A percentile compares a stretch with the other conserved stretches of the same genome.
Conservation (phyloP, 371 early-diverging fungal species). For the Apophysomyces sp. region DNA sequence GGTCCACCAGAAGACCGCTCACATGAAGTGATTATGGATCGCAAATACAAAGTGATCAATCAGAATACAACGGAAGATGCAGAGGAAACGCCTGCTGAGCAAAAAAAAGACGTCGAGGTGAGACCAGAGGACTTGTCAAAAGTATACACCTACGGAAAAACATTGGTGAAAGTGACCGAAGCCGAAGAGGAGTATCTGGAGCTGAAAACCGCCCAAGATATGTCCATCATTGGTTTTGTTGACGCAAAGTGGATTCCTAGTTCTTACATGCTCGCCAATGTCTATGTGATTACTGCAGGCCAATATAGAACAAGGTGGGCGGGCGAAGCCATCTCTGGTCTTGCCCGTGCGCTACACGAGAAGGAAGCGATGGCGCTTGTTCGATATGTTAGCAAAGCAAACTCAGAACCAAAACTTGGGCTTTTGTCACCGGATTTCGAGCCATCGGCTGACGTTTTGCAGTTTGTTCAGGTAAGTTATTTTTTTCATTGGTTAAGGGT, state of each 20-base stretch:
- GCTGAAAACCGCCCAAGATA: slow-evolving; percentile 54
- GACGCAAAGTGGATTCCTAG: slow-evolving; percentile 52
- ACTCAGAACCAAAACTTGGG: slow-evolving; percentile 64
- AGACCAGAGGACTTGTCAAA: slow-evolving; percentile 53
- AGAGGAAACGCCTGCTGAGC: slow-evolving; percentile 7
- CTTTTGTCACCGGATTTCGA: slow-evolving; percentile 56
- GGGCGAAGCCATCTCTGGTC: slow-evolving; percentile 47
- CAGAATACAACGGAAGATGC: slow-evolving; percentile 22
- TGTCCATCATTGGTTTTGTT: slow-evolving; percentile 63
- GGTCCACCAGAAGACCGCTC: slow-evolving; percentile 19
- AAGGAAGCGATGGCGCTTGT: slow-evolving; percentile 55
- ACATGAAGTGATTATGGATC: slow-evolving; percentile 44
- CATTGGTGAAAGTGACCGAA: slow-evolving; percentile 56
- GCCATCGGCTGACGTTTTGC: slow-evolving; percentile 44
- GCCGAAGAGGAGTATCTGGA: slow-evolving; percentile 63
- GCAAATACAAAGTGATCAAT: slow-evolving; percentile 36
- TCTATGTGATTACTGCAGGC: slow-evolving; percentile 49
- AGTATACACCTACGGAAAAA: slow-evolving; percentile 72
- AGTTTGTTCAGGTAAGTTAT: slow-evolving; percentile 55
- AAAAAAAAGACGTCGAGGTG: slow-evolving; percentile 27
- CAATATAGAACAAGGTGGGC: slow-evolving; percentile 15
- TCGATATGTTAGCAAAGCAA: slow-evolving; percentile 57
- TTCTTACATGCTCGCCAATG: slow-evolving; percentile 54
- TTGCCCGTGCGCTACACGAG: slow-evolving; percentile 56
- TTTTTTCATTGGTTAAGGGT: not conserved